Base-by-base conservation (phyloP, 768 basidiomycete species). In the Lactifluus pinguis region DNA sequence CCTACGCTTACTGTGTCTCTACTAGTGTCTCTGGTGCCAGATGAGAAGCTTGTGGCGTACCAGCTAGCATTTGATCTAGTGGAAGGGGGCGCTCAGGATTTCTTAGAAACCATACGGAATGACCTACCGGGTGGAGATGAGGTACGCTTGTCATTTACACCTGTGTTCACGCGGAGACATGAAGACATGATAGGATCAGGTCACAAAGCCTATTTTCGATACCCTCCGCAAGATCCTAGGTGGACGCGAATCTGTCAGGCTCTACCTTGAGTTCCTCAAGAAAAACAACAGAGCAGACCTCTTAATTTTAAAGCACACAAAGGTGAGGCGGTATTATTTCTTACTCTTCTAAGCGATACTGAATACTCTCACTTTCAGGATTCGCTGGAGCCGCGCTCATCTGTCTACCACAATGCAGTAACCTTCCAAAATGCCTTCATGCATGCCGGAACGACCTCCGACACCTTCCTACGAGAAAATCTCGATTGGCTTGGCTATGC, bases 371-470 rank as follows among this genome's bases (percentile, higher is more conserved):
- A 6, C 41, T 48, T 34, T 52, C 34, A 94, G 92, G 94, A 98
- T 54, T 84, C 85, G 1, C 79, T 98, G 21, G 95, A 98, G 69
- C 83, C 93, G 30, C 88, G 95, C 41, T 95, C 92, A 25, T 98
- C 95, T 19, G 92, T 99, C 70, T 98, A 94, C 72, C 97, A 99
- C 75, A 94, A 92, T 6, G 94, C 97, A 4, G 82, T 99, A 64
- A 94, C 94, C 8, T 82, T 99, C 59, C 91, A 95, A 72, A 98
- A 99, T 72, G 94, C 97, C 1, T 98, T 95, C 72, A 95, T 95
- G 85, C 87, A 97, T 70, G 86, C 95, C n/a, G 97, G 97, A 50
- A 99, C 97, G 3, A 93, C 94, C 0, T 95, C 94, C 1, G 97
- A 99, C 69, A 71, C 81, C 29, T 99, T 98, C 76, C 77, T 99